These are phyloP conservation scores for Neopestalotiopsis rosae DNA, from an alignment of 2,329 filamentous ascomycete genomes.

Conservation along the genomic window DNA sequence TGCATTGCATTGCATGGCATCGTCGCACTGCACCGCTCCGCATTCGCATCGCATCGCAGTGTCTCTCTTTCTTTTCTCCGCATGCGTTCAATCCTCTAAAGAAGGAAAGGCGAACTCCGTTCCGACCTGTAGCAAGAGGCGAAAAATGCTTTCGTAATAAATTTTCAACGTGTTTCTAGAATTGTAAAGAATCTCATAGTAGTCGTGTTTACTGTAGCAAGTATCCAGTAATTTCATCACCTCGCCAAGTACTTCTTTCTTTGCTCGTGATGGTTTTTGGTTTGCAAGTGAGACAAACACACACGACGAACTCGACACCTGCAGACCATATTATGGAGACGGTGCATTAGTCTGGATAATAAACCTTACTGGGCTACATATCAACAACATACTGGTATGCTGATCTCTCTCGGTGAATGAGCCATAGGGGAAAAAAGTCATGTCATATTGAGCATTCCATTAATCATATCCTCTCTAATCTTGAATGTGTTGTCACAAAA, in stretches of 20 bases:
- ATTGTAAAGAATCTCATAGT: too few relatives aligned
- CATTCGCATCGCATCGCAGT: neutral
- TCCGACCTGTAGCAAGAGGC: too few relatives aligned
- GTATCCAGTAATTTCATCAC: too few relatives aligned
- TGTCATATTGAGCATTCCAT: neutral
- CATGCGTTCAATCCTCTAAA: neutral
- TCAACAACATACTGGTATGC: neutral
- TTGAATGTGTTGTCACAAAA: neutral
- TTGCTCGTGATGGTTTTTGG: too few relatives aligned
- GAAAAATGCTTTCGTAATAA: too few relatives aligned
- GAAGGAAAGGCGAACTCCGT: too few relatives aligned
- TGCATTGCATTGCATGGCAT: too few relatives aligned
- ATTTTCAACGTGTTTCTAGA: too few relatives aligned
- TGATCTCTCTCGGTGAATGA: neutral
- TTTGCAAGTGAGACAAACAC: neutral
- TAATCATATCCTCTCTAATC: neutral
- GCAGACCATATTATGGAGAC: neutral
- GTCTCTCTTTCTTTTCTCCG: neutral
- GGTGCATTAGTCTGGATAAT: neutral
- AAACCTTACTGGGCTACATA: neutral
- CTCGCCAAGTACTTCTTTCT: too few relatives aligned
- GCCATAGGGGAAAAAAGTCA: neutral
- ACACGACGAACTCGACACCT: neutral
- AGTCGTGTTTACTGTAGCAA: too few relatives aligned
- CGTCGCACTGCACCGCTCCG: neutral